Evolutionary conservation across 139 green algal genomes (phyloP), one percentile per base, ranked within the genome.

Genomic region (Coccomyxa sp.): DNA sequence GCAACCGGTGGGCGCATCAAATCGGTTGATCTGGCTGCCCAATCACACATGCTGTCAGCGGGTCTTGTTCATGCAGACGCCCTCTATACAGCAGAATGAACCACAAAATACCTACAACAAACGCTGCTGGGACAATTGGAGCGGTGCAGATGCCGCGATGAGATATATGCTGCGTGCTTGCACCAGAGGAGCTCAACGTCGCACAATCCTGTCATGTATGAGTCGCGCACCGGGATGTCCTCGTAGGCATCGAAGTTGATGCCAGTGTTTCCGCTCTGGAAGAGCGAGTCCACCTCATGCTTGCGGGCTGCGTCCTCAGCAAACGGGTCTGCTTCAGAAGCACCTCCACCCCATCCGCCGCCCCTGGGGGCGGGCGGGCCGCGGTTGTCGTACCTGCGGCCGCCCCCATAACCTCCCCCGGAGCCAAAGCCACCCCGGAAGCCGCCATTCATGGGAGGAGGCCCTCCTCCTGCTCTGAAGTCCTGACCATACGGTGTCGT

Each of bases 181-280:
- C n/a, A n/a, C n/a, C n/a, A n/a, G n/a, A n/a, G n/a, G n/a, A n/a
- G n/a, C n/a, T n/a, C n/a, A n/a, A n/a, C n/a, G n/a, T n/a, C n/a
- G n/a, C n/a, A n/a, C n/a, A n/a, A n/a, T n/a, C n/a, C n/a, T n/a
- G n/a, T n/a, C n/a, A n/a, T n/a, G n/a, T n/a, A n/a, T n/a, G n/a
- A n/a, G n/a, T n/a, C n/a, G n/a, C 50, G 50, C 41, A 83, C 96
- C 6, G 96, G 96, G 82, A 99, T 99, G 90, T 99, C 96, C 78
- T 99, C 95, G 76, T 99, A 99, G 2, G 93, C 95, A 39, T 98
- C 92, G 81, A 99, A 99, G 88, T 99, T 94, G 79, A 99, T 99
- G 64, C 94, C 96, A 1, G 95, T 97, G 89, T 98, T 98, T 88
- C 98, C 93, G 0, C 79, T 82, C 6, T 70, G 68, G 72, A 97